These are phyloP conservation scores for Tylopilus cervinicoccineus DNA, from an alignment of 768 basidiomycete species.

Conservation along the genomic window DNA sequence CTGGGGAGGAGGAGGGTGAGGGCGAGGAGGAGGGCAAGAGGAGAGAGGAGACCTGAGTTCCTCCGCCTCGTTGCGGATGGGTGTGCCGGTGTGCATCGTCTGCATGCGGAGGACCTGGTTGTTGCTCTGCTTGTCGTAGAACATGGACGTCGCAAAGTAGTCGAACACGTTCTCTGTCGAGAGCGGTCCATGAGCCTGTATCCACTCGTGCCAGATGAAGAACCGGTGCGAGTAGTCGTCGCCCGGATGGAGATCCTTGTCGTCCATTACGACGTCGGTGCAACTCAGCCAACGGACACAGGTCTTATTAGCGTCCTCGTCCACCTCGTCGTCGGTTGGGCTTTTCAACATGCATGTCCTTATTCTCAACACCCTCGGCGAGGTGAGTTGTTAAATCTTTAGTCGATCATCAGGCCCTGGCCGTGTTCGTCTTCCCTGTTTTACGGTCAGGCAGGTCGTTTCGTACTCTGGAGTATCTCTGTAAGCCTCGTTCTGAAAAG, in stretches of 20 bases:
- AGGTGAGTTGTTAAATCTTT: not conserved
- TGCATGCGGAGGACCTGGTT: constrained; percentile 94
- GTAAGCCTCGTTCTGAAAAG: constrained; percentile 6
- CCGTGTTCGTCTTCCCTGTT: not conserved
- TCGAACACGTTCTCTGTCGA: constrained; percentile 79
- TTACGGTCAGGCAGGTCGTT: not conserved
- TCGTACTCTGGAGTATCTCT: constrained; percentile 24
- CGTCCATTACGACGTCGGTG: constrained; percentile 38
- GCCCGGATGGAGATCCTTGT: constrained; percentile 66
- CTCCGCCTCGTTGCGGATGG: constrained; percentile 75
- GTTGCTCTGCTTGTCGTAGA: constrained; percentile 92
- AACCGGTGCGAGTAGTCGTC: constrained; percentile 81
- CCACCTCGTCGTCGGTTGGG: not conserved
- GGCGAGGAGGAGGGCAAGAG: not conserved
- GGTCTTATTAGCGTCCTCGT: no score
- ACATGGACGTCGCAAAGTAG: constrained; percentile 88
- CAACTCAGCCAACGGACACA: no score
- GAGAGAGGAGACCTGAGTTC: constrained; percentile 59
- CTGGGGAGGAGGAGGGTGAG: constrained; percentile 38
- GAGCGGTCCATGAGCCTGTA: constrained; percentile 79
- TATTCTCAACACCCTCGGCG: not conserved
- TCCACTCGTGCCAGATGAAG: constrained; percentile 92
- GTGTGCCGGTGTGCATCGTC: constrained; percentile 78
- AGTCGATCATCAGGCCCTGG: no score
- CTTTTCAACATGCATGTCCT: no score